Evolutionary conservation across 108 stramenopile genomes (phyloP).

Genomic region (Conticribra weissflogii): DNA sequence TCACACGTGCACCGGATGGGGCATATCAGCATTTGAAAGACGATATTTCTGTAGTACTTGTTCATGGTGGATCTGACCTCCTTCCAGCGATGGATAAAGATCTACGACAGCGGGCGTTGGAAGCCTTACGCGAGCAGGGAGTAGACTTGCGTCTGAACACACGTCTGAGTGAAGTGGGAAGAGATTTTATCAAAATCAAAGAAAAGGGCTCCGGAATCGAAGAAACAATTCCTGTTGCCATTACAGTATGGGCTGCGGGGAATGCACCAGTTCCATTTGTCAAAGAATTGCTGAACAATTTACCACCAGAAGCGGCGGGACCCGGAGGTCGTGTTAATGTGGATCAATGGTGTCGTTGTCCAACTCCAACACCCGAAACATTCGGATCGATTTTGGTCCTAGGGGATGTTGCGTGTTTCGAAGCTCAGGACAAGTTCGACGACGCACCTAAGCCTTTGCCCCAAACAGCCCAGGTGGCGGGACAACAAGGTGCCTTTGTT

Average conservation of each 20-base stretch:
- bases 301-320: constrained; percentile 51
- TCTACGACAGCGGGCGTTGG: constrained; percentile 50
- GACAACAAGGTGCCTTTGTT: constrained; percentile 78
- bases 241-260: constrained; percentile 73
- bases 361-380: constrained; percentile 28
- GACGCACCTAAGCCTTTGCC: constrained; percentile 45
- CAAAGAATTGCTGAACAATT: constrained; percentile 46
- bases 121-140: constrained; percentile 49
- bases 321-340: constrained; percentile 62
- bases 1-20: constrained; percentile 39
- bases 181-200: constrained; percentile 35
- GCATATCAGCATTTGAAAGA: constrained; percentile 57
- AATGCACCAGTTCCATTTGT: constrained; percentile 66
- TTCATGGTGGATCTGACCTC: constrained; percentile 59
- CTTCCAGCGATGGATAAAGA: constrained; percentile 67
- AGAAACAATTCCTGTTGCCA: constrained; percentile 46
- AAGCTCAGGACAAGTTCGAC: constrained; percentile 21
- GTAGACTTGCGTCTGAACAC: constrained; percentile 68
- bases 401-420: constrained; percentile 68
- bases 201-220: constrained; percentile 43
- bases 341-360: constrained; percentile 65
- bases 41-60: constrained; percentile 54
- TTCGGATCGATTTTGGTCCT: constrained; percentile 62
- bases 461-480: constrained; percentile 83
- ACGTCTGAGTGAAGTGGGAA: constrained; percentile 52